phyloP scores from a whole-genome alignment of 306 rosid genomes.

The Rubus parviflorus region DNA sequence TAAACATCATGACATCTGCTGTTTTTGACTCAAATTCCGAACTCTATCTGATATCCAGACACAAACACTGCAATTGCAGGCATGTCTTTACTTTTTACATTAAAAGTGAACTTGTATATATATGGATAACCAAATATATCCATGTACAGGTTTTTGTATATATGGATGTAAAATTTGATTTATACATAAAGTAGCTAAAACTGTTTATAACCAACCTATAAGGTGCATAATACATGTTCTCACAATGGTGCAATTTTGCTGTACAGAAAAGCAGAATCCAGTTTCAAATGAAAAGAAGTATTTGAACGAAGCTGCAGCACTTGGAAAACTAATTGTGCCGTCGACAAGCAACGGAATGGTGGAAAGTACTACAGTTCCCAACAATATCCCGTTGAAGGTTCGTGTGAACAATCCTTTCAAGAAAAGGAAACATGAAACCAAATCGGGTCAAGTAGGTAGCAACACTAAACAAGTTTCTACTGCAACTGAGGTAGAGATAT shows the following conservation, averaged over 20 bases:
- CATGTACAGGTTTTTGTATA: neutral
- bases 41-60: neutral
- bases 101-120: neutral
- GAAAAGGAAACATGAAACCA: conserved; percentile 49
- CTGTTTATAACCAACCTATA: neutral
- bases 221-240: neutral
- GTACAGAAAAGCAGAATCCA: conserved; percentile 41
- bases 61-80: neutral
- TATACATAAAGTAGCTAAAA: neutral
- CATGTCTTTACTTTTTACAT: neutral
- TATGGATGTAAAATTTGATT: neutral
- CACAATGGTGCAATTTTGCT: neutral
- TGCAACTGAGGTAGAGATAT: conserved; percentile 34
- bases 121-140: neutral
- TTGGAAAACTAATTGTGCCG: conserved; percentile 61
- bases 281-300: conserved; percentile 31
- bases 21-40: neutral
- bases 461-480: conserved; percentile 29
- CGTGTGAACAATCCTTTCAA: conserved; percentile 83
- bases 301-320: conserved; percentile 46
- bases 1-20: neutral
- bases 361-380: conserved; percentile 18
- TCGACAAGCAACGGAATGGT: conserved; percentile 26
- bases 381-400: conserved; percentile 40
- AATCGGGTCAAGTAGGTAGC: conserved; percentile 28